Conservation (phyloP, 2,329 filamentous ascomycete species). For the Eutypa lata region DNA sequence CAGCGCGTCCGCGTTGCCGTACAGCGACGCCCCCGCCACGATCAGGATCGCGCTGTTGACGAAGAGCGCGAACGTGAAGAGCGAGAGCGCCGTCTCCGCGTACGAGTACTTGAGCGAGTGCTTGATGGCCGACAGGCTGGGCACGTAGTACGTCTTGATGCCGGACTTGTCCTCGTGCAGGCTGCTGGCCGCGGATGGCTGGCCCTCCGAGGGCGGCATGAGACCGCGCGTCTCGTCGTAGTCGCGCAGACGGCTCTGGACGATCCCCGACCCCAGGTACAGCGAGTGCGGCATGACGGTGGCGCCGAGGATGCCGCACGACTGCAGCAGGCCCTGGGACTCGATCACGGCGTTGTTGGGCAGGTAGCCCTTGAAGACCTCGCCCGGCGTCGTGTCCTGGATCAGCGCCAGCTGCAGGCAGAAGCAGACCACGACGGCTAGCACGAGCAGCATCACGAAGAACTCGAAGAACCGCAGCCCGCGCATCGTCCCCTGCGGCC, state of each 20-base stretch:
- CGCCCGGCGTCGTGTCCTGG: constrained; percentile 47
- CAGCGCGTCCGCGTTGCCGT: constrained; percentile 55
- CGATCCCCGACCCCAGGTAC: constrained; percentile 67
- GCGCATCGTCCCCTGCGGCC: constrained; percentile 55
- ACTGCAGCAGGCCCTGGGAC: constrained; percentile 61
- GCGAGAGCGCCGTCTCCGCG: constrained; percentile 65
- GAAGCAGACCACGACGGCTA: constrained; percentile 69
- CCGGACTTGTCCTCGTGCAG: constrained; percentile 25
- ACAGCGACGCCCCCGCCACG: constrained; percentile 75
- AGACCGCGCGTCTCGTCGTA: constrained; percentile 60
- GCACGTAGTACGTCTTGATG: constrained; percentile 59
- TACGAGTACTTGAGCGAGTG: constrained; percentile 73
- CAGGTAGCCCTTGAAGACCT: constrained; percentile 64
- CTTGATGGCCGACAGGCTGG: constrained; percentile 69
- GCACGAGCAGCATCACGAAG: constrained; percentile 60
- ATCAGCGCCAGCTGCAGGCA: constrained; percentile 67
- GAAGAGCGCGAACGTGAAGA: constrained; percentile 81
- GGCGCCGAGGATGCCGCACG: constrained; percentile 73
- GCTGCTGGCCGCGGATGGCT: constrained; percentile 17
- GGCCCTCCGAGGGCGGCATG: constrained; percentile 32
- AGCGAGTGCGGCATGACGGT: constrained; percentile 51
- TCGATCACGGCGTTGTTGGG: constrained; percentile 59
- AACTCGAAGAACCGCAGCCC: constrained; percentile 61
- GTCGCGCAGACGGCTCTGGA: constrained; percentile 62
- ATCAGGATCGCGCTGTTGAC: constrained; percentile 82